Evolutionary conservation across 331 rosid species (phyloP).

Genomic region (Malus hybrid): DNA sequence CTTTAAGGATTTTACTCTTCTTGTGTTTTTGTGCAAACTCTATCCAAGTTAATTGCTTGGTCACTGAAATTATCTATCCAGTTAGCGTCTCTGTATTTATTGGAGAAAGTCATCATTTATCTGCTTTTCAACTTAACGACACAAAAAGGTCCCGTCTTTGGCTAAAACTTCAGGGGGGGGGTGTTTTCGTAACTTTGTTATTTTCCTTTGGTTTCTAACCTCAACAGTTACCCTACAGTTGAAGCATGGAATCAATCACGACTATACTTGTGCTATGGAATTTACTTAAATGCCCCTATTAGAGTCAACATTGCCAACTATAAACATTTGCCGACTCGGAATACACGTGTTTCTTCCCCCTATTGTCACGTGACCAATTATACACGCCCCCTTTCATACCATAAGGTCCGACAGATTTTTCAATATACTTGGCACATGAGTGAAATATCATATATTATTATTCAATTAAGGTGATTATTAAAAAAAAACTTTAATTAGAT

Average conservation of each 20-base stretch:
- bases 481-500: too few relatives aligned
- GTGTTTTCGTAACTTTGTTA: not conserved
- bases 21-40: too few relatives aligned
- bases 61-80: too few relatives aligned
- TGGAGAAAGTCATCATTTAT: conserved; percentile 12
- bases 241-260: not conserved
- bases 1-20: too few relatives aligned
- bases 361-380: not conserved
- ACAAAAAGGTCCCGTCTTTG: not conserved
- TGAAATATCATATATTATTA: too few relatives aligned
- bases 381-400: not conserved
- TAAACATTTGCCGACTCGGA: not conserved
- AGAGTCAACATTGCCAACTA: not conserved
- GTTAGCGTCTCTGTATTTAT: too few relatives aligned
- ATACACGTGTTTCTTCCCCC: not conserved
- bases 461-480: too few relatives aligned
- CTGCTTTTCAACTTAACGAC: conserved; percentile 5
- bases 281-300: not conserved
- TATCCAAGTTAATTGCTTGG: too few relatives aligned
- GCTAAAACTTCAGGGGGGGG: not conserved
- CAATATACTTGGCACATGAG: too few relatives aligned
- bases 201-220: not conserved
- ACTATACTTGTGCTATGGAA: not conserved
- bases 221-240: not conserved
- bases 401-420: not conserved